Percentiles rank a stretch among this genome's conserved stretches.
phyloP scores from a whole-genome alignment of 176 grass and related monocot genomes.

The Pharus latifolius region DNA sequence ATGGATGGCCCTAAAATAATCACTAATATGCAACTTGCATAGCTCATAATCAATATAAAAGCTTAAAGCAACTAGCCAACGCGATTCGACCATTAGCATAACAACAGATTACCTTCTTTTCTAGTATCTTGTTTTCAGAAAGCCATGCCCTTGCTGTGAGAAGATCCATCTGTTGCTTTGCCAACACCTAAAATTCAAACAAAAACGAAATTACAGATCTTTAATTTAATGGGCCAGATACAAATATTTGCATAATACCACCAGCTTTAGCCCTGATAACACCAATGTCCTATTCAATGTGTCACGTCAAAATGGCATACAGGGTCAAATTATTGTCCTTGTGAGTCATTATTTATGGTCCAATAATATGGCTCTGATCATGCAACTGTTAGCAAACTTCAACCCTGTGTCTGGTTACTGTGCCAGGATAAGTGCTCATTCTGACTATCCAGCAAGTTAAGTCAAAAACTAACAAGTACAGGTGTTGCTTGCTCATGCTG shows the following conservation, averaged over 20 bases:
- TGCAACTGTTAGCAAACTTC: neutral
- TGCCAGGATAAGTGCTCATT: neutral
- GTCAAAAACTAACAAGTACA: neutral
- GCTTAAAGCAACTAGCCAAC: neutral
- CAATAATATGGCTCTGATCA: neutral
- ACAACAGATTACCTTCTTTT: conserved; percentile 45
- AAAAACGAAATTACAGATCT: neutral
- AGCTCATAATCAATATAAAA: neutral
- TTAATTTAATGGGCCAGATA: neutral
- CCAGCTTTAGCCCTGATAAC: neutral
- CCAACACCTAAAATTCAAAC: conserved; percentile 52
- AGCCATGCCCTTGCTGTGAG: conserved; percentile 86
- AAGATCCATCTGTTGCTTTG: conserved; percentile 78
- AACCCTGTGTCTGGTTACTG: neutral
- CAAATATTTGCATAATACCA: neutral
- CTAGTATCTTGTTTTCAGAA: conserved; percentile 61
- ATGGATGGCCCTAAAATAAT: neutral
- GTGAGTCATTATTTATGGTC: no score
- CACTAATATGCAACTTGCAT: neutral
- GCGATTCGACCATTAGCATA: neutral
- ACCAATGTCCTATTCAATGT: neutral
- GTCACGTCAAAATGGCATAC: neutral
- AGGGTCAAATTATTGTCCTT: no score
- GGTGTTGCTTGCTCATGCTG: neutral
- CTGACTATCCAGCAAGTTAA: neutral